Evolutionary conservation across 768 basidiomycete genomes (phyloP).

Genomic region (Rhodotorula diobovata): DNA sequence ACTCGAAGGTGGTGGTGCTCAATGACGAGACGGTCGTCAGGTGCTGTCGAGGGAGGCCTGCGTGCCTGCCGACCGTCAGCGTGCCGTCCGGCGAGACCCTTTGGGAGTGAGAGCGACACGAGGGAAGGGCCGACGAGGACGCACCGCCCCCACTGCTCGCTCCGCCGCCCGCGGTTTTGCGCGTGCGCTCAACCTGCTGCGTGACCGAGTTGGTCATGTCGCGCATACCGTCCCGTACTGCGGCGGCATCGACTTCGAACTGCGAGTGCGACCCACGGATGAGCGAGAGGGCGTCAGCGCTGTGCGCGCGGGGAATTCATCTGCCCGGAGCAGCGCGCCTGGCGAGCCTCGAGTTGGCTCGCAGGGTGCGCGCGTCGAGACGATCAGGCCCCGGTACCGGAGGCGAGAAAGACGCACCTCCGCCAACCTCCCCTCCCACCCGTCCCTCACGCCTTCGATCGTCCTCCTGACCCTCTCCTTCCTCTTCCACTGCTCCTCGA

Average conservation of each 20-base stretch:
- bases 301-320: too few relatives aligned
- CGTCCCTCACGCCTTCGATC: constrained; percentile 7
- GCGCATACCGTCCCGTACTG: constrained; percentile 12
- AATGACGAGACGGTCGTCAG: constrained; percentile 61
- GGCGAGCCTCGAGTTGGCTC: too few relatives aligned
- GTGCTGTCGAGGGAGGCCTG: constrained; percentile 74
- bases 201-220: constrained; percentile 22
- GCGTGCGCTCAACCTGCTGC: constrained; percentile 11
- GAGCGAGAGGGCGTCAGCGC: neutral
- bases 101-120: neutral
- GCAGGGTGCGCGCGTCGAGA: too few relatives aligned
- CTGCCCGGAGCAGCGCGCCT: too few relatives aligned
- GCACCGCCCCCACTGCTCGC: constrained; percentile 7
- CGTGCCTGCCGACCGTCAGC: neutral
- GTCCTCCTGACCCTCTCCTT: constrained; percentile 3
- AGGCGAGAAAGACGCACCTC: constrained; percentile 13
- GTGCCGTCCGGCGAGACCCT: too few relatives aligned
- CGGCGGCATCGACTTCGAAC: constrained; percentile 65
- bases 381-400: too few relatives aligned
- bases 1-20: constrained; percentile 90
- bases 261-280: constrained; percentile 1
- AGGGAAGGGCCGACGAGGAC: neutral
- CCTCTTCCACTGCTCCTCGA: neutral
- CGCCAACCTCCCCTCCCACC: constrained; percentile 18
- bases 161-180: constrained; percentile 3